Evolutionary conservation across 2,329 filamentous ascomycete genomes (phyloP), one percentile per base, ranked within the genome.

Genomic region (Clonostachys sp.): DNA sequence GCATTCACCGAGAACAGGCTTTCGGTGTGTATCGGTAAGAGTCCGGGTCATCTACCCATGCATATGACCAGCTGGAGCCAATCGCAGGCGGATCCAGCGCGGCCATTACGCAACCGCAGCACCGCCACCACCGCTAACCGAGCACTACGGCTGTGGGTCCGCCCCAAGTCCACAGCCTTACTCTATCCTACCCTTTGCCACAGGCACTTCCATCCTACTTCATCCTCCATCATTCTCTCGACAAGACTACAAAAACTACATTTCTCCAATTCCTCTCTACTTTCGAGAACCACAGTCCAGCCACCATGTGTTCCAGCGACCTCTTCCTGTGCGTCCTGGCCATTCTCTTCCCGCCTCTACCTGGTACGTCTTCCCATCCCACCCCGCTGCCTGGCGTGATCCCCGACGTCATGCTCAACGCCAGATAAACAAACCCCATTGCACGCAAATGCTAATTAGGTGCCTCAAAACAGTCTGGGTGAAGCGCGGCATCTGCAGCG

Each of bases 401-500:
- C n/a, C 42, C 24, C 18, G 16, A 24, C 20, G 34, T 44, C 10
- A 45, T 24, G 12, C 33, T 13, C 12, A 14, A 16, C 33, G 12
- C 13, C n/a, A 30, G 24, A 30, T 30, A 30, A 30, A 30, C 33
- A 33, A 34, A 42, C 35, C 30, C 24, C 18, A 18, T 18, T 7
- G 14, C 14, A 6, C 43, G 34, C 8, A 30, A 10, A 30, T 30
- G 30, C 43, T 14, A 16, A 14, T 16, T 16, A 49, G 54, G 62
- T 57, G 62, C 55, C 40, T 7, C 44, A 44, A 48, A 41, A 46
- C 59, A 90, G 94, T 99, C 59, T 99, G 94, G 94, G 89, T 99
- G 51, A 99, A 97, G 74, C 77, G 87, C 60, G 94, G 94, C 54
- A 77, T 99, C 71, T 99, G 94, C 77, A 88, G 85, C 52, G 90